phyloP scores from a whole-genome alignment of 1,139 yeast species.

The Taphrina communis region DNA sequence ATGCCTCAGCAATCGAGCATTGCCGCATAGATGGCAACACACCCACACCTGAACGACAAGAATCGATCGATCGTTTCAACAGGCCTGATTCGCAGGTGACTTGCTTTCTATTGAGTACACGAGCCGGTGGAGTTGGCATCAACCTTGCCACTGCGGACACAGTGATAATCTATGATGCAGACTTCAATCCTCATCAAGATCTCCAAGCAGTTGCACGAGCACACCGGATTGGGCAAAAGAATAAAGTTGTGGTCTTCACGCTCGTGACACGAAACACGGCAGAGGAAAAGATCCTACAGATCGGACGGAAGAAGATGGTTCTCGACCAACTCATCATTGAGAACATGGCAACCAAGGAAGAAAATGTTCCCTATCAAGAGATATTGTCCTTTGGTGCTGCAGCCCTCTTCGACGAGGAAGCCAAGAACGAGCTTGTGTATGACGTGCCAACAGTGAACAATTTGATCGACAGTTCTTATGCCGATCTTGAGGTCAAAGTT shows the following conservation, averaged over 20 bases:
- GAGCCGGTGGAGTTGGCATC: conserved; percentile 90
- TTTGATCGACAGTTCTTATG: conserved; percentile 50
- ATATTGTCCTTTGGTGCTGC: conserved; percentile 45
- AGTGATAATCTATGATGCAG: conserved; percentile 83
- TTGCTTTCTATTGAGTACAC: conserved; percentile 77
- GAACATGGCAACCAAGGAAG: conserved; percentile 44
- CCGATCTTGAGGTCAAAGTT: conserved; percentile 81
- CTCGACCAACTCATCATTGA: conserved; percentile 82
- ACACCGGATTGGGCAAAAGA: conserved; percentile 87
- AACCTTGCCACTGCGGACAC: conserved; percentile 86
- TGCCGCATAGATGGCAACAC: conserved; percentile 74
- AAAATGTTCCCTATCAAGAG: conserved; percentile 44
- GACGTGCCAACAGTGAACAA: conserved; percentile 44
- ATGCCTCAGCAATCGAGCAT: conserved; percentile 68
- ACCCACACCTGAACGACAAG: conserved; percentile 80
- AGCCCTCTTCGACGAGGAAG: conserved; percentile 45
- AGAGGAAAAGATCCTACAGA: conserved; percentile 75
- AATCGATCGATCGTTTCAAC: conserved; percentile 70
- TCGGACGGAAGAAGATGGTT: conserved; percentile 81
- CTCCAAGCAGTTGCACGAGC: conserved; percentile 91
- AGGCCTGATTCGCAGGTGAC: conserved; percentile 75
- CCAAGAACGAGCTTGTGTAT: conserved; percentile 43
- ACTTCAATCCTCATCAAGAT: conserved; percentile 94
- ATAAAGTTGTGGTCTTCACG: conserved; percentile 79
- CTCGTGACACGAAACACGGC: conserved; percentile 81